Percentiles rank a stretch among this genome's conserved stretches.
phyloP scores from a whole-genome alignment of 495 filamentous ascomycete species.

The Penicillium fimorum region DNA sequence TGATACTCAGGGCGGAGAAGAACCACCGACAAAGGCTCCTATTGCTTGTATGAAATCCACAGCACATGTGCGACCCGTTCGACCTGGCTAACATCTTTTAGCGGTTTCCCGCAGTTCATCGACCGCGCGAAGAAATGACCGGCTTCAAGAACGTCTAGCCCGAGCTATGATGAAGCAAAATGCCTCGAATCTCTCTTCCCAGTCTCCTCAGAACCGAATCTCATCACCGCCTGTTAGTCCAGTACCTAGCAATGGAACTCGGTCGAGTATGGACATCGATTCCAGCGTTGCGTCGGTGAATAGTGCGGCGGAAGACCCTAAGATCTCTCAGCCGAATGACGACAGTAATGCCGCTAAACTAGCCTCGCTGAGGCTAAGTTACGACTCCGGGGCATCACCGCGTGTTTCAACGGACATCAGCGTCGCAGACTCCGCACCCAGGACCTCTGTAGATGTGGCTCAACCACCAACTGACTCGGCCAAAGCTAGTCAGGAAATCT shows the following conservation, averaged over 20 bases:
- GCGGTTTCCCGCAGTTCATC: conserved; percentile 55
- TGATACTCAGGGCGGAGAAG: conserved; percentile 14
- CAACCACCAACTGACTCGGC: conserved; percentile 11
- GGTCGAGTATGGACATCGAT: conserved; percentile 42
- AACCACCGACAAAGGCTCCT: conserved; percentile 21
- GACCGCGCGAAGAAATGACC: conserved; percentile 61
- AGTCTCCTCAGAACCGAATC: conserved; percentile 35
- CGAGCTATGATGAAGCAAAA: conserved; percentile 56
- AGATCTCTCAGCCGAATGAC: conserved; percentile 14
- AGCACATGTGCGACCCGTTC: background rate
- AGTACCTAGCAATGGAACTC: conserved; percentile 33
- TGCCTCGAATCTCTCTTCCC: conserved; percentile 26
- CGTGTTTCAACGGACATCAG: conserved; percentile 34
- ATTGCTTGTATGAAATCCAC: conserved; percentile 21
- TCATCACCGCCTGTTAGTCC: conserved; percentile 39
- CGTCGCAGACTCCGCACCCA: conserved; percentile 16
- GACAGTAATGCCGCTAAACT: conserved; percentile 8
- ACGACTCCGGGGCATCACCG: conserved; percentile 34
- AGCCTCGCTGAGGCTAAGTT: conserved; percentile 25
- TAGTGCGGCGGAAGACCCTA: conserved; percentile 18
- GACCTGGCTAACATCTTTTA: conserved; percentile 26
- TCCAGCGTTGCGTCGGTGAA: conserved; percentile 23
- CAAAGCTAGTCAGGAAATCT: conserved; percentile 9
- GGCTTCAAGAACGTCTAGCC: conserved; percentile 83
- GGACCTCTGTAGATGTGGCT: conserved; percentile 19